phyloP scores from a whole-genome alignment of 1,139 yeast genomes.

The Kluyveromyces sp. region DNA sequence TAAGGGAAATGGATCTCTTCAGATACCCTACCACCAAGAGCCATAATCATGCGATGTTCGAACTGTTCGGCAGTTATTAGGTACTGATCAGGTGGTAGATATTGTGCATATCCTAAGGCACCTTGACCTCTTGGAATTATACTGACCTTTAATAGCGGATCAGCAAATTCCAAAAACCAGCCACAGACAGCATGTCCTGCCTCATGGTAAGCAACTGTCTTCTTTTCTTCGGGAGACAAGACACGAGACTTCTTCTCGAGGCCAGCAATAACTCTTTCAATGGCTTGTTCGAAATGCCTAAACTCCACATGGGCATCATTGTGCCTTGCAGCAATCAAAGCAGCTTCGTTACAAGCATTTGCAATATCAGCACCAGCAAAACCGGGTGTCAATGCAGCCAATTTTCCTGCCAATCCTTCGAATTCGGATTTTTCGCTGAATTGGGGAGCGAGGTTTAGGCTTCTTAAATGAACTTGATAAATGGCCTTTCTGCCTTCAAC shows the following conservation, averaged over 20 bases:
- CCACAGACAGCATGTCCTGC: conserved; percentile 99
- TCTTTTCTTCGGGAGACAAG: conserved; percentile 75
- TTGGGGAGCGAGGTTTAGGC: conserved; percentile 43
- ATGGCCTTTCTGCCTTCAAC: conserved; percentile 89
- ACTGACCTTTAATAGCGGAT: conserved; percentile 88
- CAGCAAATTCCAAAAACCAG: conserved; percentile 85
- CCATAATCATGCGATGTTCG: conserved; percentile 89
- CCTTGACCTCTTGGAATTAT: conserved; percentile 96
- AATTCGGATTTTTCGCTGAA: conserved; percentile 26
- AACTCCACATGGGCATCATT: conserved; percentile 63
- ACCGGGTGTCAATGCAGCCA: conserved; percentile 95
- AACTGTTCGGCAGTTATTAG: conserved; percentile 73
- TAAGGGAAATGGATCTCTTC: conserved; percentile 86
- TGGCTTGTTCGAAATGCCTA: conserved; percentile 87
- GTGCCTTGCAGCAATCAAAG: conserved; percentile 87
- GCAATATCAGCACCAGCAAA: conserved; percentile 98
- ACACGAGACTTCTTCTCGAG: conserved; percentile 85
- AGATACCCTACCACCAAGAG: conserved; percentile 92
- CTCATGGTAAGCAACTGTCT: conserved; percentile 91
- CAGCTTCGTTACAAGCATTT: conserved; percentile 94
- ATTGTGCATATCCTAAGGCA: conserved; percentile 97
- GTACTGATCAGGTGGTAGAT: conserved; percentile 89
- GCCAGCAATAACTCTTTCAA: conserved; percentile 96
- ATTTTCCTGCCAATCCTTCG: conserved; percentile 65
- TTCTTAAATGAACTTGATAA: conserved; percentile 73